Base-by-base conservation (phyloP, 768 basidiomycete species). In the Auriscalpium microsporum region DNA sequence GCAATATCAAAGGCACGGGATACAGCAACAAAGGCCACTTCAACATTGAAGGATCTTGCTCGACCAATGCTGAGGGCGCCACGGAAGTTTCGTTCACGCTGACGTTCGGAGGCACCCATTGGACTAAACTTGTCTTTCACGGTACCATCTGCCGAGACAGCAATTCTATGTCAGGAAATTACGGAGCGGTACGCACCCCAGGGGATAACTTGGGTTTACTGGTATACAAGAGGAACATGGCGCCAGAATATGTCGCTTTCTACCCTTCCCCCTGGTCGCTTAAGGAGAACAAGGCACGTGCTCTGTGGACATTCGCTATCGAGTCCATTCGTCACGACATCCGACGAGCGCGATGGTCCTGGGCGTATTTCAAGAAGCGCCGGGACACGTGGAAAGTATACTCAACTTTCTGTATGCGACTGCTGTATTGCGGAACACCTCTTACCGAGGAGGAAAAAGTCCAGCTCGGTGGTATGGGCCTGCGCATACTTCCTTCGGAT, bases 261-360 rank as follows among this genome's bases (percentile, higher is more conserved):
- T 56, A 58, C 28, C 69, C 69, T 2, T 50, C 63, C 2, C 63
- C 67, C 17, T 45, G 57, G 10, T 63, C 59, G 36, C 56, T 68
- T 17, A 45, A 50, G 21, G 46, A 50, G 10, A 65, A 65, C 54
- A 62, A 58, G 50, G n/a, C 68, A 5, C 64, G 62, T 10, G 65
- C 67, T 8, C 50, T 65, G n/a, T 72, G 69, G 71, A 54, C 44
- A 7, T 71, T 63, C 46, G 71, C 71, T 10, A 64, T 67, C 33
- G 38, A 38, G 0, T 65, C 68, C 8, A 62, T 65, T 3, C 47
- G 50, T 7, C 50, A 57, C 36, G 56, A 62, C 13, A 48, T 72
- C 4, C 62, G 64, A 4, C 57, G 63, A 38, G 45, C 57, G 28
- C 55, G 54, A 1, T 70, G 65, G 66, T 52, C 65, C 2, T 71